Evolutionary conservation across 805 yeast species (phyloP).

Genomic region (Lipomyces orientalis): DNA sequence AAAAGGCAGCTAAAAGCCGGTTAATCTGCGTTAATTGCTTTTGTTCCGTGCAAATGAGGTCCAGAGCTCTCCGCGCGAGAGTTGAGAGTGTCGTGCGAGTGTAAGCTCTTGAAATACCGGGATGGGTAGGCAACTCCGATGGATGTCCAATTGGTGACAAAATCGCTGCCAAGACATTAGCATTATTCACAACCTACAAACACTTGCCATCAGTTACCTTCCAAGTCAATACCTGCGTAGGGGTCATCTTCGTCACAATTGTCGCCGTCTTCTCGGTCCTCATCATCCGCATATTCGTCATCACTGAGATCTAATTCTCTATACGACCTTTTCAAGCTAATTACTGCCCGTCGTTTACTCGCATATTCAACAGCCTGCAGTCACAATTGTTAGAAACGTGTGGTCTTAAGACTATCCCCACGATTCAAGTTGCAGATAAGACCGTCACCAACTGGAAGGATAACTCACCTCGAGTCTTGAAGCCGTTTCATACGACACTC

Average conservation of each 20-base stretch:
- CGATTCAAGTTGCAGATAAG: background rate
- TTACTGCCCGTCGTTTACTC: conserved; percentile 44
- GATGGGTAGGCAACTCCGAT: conserved; percentile 74
- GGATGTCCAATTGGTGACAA: conserved; percentile 83
- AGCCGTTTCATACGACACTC: conserved; percentile 31
- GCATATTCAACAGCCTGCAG: conserved; percentile 43
- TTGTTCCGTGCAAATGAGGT: conserved; percentile 82
- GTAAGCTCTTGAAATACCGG: conserved; percentile 70
- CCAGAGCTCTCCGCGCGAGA: conserved; percentile 74
- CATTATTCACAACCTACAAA: conserved; percentile 1
- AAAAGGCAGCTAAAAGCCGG: conserved; percentile 72
- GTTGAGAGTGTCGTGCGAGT: conserved; percentile 59
- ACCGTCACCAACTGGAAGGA: background rate
- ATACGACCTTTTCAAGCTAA: conserved; percentile 44
- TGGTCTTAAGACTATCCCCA: conserved; percentile 13
- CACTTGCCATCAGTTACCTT: conserved; percentile 39
- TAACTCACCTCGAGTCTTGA: conserved; percentile 9
- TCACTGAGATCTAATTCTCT: conserved; percentile 34
- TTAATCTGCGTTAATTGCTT: conserved; percentile 72
- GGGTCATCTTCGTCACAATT: conserved; percentile 52
- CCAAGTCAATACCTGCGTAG: conserved; percentile 58
- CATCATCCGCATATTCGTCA: conserved; percentile 42
- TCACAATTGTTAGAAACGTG: conserved; percentile 10
- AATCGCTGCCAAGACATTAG: conserved; percentile 49
- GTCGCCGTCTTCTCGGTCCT: conserved; percentile 42